Conservation (phyloP, 768 basidiomycete genomes). For the Paxillus involutus region DNA sequence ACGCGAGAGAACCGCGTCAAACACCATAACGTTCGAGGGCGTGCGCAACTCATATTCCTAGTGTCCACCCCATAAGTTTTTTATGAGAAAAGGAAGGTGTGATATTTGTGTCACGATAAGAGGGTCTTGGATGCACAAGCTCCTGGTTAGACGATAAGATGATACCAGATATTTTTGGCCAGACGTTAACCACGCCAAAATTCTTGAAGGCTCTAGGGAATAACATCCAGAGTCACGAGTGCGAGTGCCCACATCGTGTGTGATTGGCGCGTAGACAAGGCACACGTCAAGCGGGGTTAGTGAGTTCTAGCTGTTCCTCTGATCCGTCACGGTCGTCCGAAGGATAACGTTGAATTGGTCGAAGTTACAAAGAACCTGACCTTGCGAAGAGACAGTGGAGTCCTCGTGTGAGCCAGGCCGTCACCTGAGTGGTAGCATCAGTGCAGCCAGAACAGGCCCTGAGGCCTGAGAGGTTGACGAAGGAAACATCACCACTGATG, state of each 20-base stretch:
- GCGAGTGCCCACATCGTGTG: neutral
- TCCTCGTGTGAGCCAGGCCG: no score
- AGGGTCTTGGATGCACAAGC: neutral
- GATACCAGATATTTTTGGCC: neutral
- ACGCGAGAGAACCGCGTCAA: neutral
- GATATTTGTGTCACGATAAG: neutral
- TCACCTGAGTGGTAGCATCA: no score
- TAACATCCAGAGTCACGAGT: neutral
- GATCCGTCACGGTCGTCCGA: no score
- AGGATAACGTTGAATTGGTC: no score
- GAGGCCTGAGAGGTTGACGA: no score
- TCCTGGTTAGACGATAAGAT: neutral
- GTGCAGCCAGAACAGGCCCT: no score
- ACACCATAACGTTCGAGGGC: neutral
- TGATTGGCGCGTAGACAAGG: no score
- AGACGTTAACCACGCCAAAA: neutral
- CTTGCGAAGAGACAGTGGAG: no score
- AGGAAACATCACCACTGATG: no score
- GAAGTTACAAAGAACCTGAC: no score
- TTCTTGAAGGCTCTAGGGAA: neutral
- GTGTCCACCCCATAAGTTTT: neutral
- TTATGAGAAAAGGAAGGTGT: neutral
- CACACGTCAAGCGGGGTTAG: no score
- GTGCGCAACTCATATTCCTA: neutral
- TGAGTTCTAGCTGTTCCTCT: no score